These are phyloP conservation scores for Persicaria maculosa DNA, from an alignment of 148 eudicot species.

Conservation along the genomic window DNA sequence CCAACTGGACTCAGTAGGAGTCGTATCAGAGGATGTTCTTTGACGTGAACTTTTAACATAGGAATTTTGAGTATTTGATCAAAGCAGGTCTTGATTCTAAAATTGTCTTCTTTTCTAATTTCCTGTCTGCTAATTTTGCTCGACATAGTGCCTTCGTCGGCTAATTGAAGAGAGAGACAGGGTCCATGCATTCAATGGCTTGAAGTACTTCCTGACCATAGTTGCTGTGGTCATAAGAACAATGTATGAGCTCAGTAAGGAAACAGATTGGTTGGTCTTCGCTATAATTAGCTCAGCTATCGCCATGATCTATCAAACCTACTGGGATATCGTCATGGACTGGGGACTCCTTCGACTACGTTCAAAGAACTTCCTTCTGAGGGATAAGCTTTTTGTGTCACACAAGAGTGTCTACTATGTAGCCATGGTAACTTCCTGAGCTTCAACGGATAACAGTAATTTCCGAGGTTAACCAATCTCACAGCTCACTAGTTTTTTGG, in stretches of 20 bases:
- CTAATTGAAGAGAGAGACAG: conserved; percentile 50
- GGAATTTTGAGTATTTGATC: too few relatives aligned
- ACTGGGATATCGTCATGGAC: conserved; percentile 75
- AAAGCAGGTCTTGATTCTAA: not conserved
- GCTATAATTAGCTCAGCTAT: conserved; percentile 50
- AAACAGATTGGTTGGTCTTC: conserved; percentile 40
- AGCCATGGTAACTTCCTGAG: conserved; percentile 51
- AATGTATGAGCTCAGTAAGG: conserved; percentile 41
- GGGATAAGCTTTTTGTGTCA: conserved; percentile 55
- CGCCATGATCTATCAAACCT: conserved; percentile 50
- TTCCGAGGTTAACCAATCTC: not conserved
- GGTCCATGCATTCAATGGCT: conserved; percentile 42
- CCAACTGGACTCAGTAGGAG: too few relatives aligned
- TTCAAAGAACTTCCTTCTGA: conserved; percentile 51
- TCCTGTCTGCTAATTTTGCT: not conserved
- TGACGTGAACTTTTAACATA: too few relatives aligned
- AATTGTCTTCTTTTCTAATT: not conserved
- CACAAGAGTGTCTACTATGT: conserved; percentile 57
- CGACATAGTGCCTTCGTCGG: conserved; percentile 66
- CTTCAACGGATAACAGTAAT: not conserved
- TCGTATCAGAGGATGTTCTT: too few relatives aligned
- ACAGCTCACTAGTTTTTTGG: not conserved
- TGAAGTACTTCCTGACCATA: conserved; percentile 65
- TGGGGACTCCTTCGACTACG: conserved; percentile 73
- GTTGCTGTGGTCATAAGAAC: conserved; percentile 66